Evolutionary conservation across 495 filamentous ascomycete genomes (phyloP), one percentile per base, ranked within the genome.

Genomic region (Penicillium canescens): DNA sequence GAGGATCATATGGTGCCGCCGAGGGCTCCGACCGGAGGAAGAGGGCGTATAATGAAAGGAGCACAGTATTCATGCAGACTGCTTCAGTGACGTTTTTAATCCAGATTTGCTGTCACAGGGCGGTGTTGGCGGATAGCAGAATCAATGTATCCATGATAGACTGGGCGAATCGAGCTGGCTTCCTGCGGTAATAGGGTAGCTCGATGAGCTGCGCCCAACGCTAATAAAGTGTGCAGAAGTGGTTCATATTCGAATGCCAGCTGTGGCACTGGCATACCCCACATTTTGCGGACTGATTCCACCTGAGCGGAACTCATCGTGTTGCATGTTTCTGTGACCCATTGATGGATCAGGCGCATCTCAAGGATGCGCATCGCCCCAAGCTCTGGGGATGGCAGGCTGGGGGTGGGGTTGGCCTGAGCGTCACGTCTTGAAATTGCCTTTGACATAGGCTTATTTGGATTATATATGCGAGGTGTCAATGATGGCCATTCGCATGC

Each of bases 171-270:
- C 11, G 46, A 33, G 18, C 48, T 57, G 13, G 54, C 55, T 43
- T 64, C 54, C 3, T 50, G 28, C 6, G 61, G 61, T 5, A 52
- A n/a, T 20, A 64, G 41, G n/a, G 41, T 58, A 5, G 54, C 44
- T 7, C 61, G 59, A 21, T 66, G 59, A 4, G 56, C 59, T 13
- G 59, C 62, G 0, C 56, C 47, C n/a, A 62, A 12, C 4, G 59
- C 62, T 24, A 62, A 56, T 31, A 66, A 37, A n/a, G 60, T 63
- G 47, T 65, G 60, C 16, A 62, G 53, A 40, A 66, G 62, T 28
- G 59, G 59, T 41, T 62, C 50, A 28, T 62, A 60, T 20, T 66
- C 62, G 34, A 66, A 62, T 8, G 62, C 56, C 62, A 66, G 54
- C 13, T 60, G 38, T 10, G 62, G 62, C 4, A 62, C 60, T 18